These are phyloP conservation scores for Homolaphlyctis polyrhiza DNA, from an alignment of 371 early-diverging fungal genomes.

Conservation along the genomic window DNA sequence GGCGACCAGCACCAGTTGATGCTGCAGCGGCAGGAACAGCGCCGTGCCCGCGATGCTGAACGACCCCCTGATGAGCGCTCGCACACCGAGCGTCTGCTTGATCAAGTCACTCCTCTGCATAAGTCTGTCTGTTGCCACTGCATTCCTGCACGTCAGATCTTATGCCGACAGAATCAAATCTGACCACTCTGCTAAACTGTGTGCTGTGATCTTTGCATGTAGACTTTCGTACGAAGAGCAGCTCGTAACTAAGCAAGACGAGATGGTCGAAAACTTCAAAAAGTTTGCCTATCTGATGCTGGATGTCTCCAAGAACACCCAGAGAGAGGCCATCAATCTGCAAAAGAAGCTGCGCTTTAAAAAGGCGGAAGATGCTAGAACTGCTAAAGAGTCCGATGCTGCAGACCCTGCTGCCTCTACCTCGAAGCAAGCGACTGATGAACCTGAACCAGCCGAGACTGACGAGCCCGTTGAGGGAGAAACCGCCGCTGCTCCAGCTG, in stretches of 20 bases:
- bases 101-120: slow-evolving; percentile 74
- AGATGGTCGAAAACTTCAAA: slow-evolving; percentile 17
- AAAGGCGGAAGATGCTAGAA: too few species aligned
- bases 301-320: too few species aligned
- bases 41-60: slow-evolving; percentile 2
- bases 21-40: neutral
- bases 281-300: too few species aligned
- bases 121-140: too few species aligned
- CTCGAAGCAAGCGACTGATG: too few species aligned
- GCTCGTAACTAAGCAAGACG: slow-evolving; percentile 24
- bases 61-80: slow-evolving; percentile 38
- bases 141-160: too few species aligned
- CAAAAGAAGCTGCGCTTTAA: too few species aligned
- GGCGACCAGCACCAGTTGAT: neutral
- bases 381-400: too few species aligned
- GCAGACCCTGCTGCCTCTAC: too few species aligned
- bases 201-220: neutral
- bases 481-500: neutral
- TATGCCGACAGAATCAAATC: too few species aligned
- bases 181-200: too few species aligned
- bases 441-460: neutral
- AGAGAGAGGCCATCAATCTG: too few species aligned
- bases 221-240: slow-evolving; percentile 33
- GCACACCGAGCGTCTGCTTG: slow-evolving; percentile 57
- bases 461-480: neutral